Evolutionary conservation across 768 basidiomycete genomes (phyloP).

Genomic region (Leccinum fibrillosum): DNA sequence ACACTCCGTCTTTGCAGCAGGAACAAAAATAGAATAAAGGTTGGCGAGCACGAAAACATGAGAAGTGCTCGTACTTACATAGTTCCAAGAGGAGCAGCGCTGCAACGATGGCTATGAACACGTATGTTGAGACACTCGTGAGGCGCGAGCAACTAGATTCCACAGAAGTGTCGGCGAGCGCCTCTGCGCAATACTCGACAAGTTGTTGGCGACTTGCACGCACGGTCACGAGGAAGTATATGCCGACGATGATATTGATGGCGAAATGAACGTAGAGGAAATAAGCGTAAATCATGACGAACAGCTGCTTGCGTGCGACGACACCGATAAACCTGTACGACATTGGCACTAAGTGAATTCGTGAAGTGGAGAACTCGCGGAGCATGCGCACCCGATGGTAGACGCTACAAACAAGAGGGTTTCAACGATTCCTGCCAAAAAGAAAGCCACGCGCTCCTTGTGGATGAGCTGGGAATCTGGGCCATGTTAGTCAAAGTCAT

Average conservation of each 20-base stretch:
- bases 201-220: slow-evolving; percentile 43
- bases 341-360: not conserved
- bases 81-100: slow-evolving; percentile 50
- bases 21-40: not conserved
- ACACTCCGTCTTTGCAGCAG: slow-evolving; percentile 42
- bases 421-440: slow-evolving; percentile 52
- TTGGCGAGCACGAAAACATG: not conserved
- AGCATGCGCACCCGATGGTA: slow-evolving; percentile 45
- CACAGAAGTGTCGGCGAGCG: slow-evolving; percentile 38
- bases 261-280: slow-evolving; percentile 56
- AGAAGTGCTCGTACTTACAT: slow-evolving; percentile 40
- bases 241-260: slow-evolving; percentile 50
- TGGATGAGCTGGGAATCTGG: slow-evolving; percentile 32
- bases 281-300: slow-evolving; percentile 54
- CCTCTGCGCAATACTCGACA: slow-evolving; percentile 42
- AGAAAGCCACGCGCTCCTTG: slow-evolving; percentile 40
- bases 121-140: slow-evolving; percentile 39
- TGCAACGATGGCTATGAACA: slow-evolving; percentile 45
- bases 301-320: slow-evolving; percentile 57
- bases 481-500: not conserved
- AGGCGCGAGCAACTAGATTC: slow-evolving; percentile 46
- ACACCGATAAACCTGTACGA: slow-evolving; percentile 56
- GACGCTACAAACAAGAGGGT: slow-evolving; percentile 52
- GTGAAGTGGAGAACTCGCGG: not conserved
- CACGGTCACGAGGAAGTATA: slow-evolving; percentile 50